Percentiles rank a stretch among this genome's conserved stretches.
Evolutionary conservation across 768 basidiomycete species (phyloP).

Genomic region (Russula virescens): DNA sequence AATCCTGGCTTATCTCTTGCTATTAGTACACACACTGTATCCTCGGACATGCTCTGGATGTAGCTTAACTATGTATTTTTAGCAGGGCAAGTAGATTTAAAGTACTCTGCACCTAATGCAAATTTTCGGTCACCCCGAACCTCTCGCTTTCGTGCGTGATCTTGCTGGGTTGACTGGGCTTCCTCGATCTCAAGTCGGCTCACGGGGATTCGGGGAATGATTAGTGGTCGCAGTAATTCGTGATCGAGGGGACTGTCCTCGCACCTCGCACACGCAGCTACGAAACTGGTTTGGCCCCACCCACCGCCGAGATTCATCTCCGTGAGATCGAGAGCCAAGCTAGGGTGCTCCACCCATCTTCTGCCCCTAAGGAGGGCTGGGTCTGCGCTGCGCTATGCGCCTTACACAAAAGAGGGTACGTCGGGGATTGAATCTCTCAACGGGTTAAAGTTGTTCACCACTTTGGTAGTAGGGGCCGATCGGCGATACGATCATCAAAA

Average conservation of each 20-base stretch:
- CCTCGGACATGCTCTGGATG: slow-evolving; percentile 10
- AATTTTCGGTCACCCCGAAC: not conserved
- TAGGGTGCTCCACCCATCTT: not conserved
- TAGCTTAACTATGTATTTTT: slow-evolving; percentile 18
- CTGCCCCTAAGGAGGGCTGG: not conserved
- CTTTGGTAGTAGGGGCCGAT: not conserved
- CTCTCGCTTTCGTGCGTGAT: not conserved
- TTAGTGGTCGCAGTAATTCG: not conserved
- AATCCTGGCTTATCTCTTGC: slow-evolving; percentile 3
- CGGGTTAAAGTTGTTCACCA: too few relatives aligned
- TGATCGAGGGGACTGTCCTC: too few relatives aligned
- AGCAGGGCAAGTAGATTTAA: slow-evolving; percentile 10
- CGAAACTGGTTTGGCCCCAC: not conserved
- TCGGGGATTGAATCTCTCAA: not conserved
- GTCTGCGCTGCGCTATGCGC: too few relatives aligned
- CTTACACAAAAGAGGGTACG: not conserved
- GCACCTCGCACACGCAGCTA: not conserved
- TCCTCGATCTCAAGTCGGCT: slow-evolving; percentile 9
- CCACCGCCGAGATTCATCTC: slow-evolving; percentile 5
- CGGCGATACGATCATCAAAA: not conserved
- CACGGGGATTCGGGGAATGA: not conserved
- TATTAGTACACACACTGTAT: slow-evolving; percentile 14
- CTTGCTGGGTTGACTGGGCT: not conserved
- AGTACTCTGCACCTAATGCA: slow-evolving; percentile 6
- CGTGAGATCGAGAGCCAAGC: slow-evolving; percentile 3